Base-by-base conservation (phyloP, 495 filamentous ascomycete species). In the Aspergillus coremiiformis region DNA sequence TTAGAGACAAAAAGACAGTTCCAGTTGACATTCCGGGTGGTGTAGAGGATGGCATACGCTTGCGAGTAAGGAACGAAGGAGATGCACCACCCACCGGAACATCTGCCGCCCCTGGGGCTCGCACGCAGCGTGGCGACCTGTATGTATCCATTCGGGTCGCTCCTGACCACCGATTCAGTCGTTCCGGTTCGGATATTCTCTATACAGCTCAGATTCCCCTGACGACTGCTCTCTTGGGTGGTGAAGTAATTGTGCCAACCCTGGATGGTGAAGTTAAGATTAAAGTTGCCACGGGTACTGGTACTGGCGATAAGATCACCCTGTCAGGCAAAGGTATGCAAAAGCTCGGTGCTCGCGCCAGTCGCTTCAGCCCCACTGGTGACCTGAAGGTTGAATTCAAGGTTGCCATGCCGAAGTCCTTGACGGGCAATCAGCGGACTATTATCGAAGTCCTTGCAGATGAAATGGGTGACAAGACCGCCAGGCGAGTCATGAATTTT, bases 371-470 rank as follows among this genome's bases (percentile, higher is more conserved):
- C 42, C 69, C 74, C 5, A 69, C 66, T n/a, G 90, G 90, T 61
- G 94, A 98, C 58, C 69, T 97, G 24, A 84, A 80, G 59, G 89
- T 98, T 7, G 94, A 97, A 66, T 97, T 94, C 75, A 92, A 90
- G 72, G 87, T 98, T 12, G 66, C 79, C 24, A 95, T 96, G 89
- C 93, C 93, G 11, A 96, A 94, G 69, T 94, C 90, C 60, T 74
- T 98, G 59, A 89, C 81, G 20, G 73, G 81, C 19, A 96, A 93
- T 68, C 92, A 97, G 72, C 79, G 94, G 30, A 90, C 85, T 0
- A 85, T 98, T 26, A 65, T 96, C 52, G 93, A 98, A 70, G 89
- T 96, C 75, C 79, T 98, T 39, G 93, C 93, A 24, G 90, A 98
- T 59, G 93, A 98, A 73, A 81, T 96, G 77, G 81, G 79, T 11